Evolutionary conservation across 768 basidiomycete species (phyloP), one percentile per base, ranked within the genome.

Genomic region (Calocybe indica): DNA sequence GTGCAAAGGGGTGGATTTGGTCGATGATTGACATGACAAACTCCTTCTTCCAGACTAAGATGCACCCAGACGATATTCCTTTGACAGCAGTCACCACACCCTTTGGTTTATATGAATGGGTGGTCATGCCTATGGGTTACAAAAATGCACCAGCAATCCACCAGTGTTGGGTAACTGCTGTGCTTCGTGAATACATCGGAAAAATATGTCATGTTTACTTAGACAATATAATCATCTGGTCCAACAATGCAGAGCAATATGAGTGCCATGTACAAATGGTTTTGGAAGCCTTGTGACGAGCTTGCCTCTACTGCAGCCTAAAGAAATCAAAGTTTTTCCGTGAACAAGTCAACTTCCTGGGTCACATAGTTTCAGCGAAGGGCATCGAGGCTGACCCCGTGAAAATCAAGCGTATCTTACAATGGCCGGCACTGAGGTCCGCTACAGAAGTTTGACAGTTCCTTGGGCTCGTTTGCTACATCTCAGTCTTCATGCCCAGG

Each of bases 151-250:
- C 62, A 1, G 37, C 63, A 0, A 60, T 63, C 8, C 64, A 70
- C 22, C 65, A 70, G n/a, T n/a, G n/a, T n/a, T n/a, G n/a, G n/a
- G n/a, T n/a, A n/a, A n/a, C n/a, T n/a, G n/a, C n/a, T n/a, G n/a
- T n/a, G n/a, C n/a, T n/a, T n/a, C n/a, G n/a, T n/a, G n/a, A n/a
- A n/a, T n/a, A n/a, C n/a, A n/a, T 45, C 34, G 22, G 22, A 2
- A 22, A 30, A 29, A 63, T 73, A 35, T 67, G 70, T 40, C 66
- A 74, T 43, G 61, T 71, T 2, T 74, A 74, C 50, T 54, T 75
- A 0, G 69, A 76, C 47, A 66, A 74, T 40, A 69, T 75, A 30
- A 55, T 75, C 6, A 70, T 74, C n/a, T 75, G 67, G 64, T 76
- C 71, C 0, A 4, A 70, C 0, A 50, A 55, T 0, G 13, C 66